Base-by-base conservation (phyloP, 2,329 filamentous ascomycete species). In the Trichoderma arundinaceum region DNA sequence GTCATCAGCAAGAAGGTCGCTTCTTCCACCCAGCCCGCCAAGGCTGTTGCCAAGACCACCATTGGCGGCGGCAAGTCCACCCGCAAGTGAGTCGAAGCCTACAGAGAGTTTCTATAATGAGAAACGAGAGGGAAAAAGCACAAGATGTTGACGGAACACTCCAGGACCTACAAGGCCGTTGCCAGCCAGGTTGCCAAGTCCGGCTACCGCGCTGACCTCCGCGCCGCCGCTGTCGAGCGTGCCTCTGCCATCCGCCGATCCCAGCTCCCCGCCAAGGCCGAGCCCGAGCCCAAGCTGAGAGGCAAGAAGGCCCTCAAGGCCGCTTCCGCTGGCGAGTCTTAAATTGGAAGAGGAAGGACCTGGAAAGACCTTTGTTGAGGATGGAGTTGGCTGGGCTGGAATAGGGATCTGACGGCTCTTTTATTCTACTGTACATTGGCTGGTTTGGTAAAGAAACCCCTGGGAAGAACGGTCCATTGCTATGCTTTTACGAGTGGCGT, bases 121-220 rank as follows among this genome's bases (percentile, higher is more conserved):
- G 17, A 3, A 1, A 7, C 1, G 1, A 12, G 12, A 15, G n/a
- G 6, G 41, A 6, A 28, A n/a, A 35, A 35, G 33, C 5, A 17
- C 17, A 35, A 38, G 22, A 62, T 17, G 22, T 70, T 73, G 65
- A 72, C 66, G 4, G 2, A n/a, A 15, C 33, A 15, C 17, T 64
- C 1, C 71, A 95, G 92, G 87, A 90, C 91, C 83, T 98, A 94
- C 89, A 92, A 91, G 84, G 86, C 86, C 75, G 88, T 98, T 79
- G 93, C 93, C 83, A 90, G 88, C 84, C 84, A 85, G 79, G 88
- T 89, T 74, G 90, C 92, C 80, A 93, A 92, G 88, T 86, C 86
- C 78, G 87, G 89, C 77, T 99, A 98, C 90, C 92, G 91, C 74
- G 76, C 86, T 75, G 91, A 94, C 79, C 86, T 94, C 81, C 90